Conservation (phyloP, 75 land plant genomes). For the Pinus albicaulis region DNA sequence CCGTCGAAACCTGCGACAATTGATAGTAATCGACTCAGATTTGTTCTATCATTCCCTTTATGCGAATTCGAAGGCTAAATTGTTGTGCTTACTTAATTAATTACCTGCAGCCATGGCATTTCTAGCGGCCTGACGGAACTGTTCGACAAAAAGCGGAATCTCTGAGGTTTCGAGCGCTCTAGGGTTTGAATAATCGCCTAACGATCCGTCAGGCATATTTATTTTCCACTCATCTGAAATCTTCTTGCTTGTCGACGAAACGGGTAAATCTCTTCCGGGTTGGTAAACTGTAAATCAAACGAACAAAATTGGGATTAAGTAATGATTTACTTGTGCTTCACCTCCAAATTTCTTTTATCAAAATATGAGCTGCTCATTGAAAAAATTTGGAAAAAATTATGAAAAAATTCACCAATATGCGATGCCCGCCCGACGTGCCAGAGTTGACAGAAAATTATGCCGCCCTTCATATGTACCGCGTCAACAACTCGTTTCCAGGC, state of each 20-base stretch:
- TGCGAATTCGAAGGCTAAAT: not conserved
- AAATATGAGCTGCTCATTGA: no score
- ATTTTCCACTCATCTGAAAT: constrained; percentile 54
- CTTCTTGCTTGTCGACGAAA: constrained; percentile 62
- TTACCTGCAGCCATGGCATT: constrained; percentile 76
- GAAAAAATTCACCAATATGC: constrained; percentile 43
- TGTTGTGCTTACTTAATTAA: no score
- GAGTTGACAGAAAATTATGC: constrained; percentile 70
- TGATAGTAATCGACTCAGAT: not conserved
- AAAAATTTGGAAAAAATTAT: no score
- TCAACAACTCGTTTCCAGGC: constrained; percentile 79
- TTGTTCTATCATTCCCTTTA: no score
- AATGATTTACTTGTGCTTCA: no score
- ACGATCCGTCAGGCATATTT: constrained; percentile 43
- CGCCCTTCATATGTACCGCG: constrained; percentile 70
- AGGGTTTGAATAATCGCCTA: constrained; percentile 35
- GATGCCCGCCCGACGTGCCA: constrained; percentile 85
- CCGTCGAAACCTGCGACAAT: constrained; percentile 64
- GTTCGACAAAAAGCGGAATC: constrained; percentile 39
- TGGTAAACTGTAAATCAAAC: constrained; percentile 40
- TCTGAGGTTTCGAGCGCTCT: constrained; percentile 45
- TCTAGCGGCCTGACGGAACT: constrained; percentile 60
- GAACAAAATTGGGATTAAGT: not conserved
- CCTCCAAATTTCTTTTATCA: not conserved
- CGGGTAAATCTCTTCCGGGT: constrained; percentile 61